phyloP scores from a whole-genome alignment of 768 basidiomycete genomes.

The Leucosporidium scottii region DNA sequence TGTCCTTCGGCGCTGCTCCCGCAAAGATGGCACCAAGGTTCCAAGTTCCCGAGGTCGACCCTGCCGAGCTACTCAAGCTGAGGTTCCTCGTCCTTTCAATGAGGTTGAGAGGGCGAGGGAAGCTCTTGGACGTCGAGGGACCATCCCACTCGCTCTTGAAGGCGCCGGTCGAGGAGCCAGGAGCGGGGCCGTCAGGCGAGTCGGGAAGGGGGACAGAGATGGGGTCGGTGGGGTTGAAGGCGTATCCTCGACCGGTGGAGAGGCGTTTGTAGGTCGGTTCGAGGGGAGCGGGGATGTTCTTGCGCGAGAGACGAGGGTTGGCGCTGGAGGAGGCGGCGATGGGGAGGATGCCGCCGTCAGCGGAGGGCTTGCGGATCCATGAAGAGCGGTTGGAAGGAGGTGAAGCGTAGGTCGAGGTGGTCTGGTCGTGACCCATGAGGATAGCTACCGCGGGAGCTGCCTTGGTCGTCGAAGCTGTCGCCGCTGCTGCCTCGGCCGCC shows the following conservation, averaged over 20 bases:
- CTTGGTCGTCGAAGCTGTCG: too few relatives aligned
- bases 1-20: neutral
- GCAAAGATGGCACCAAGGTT: slow-evolving; percentile 3
- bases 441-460: slow-evolving; percentile 8
- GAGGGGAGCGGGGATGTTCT: neutral
- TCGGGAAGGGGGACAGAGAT: neutral
- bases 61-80: neutral
- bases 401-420: too few relatives aligned
- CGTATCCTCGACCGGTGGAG: slow-evolving; percentile 2
- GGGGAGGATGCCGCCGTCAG: too few relatives aligned
- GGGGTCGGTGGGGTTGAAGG: slow-evolving; percentile 20
- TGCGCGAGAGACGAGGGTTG: neutral
- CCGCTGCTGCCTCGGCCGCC: neutral
- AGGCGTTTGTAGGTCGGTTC: neutral
- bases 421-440: neutral
- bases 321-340: neutral
- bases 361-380: too few relatives aligned
- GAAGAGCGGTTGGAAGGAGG: neutral
- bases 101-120: slow-evolving; percentile 24
- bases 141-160: too few relatives aligned
- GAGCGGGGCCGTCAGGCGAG: slow-evolving; percentile 6
- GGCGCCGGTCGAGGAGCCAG: slow-evolving; percentile 1
- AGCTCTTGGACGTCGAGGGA: neutral
- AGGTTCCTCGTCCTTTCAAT: slow-evolving; percentile 4
- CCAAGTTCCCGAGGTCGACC: slow-evolving; percentile 6